phyloP scores from a whole-genome alignment of 2,329 filamentous ascomycete genomes.

The Cladosporium colombiae region DNA sequence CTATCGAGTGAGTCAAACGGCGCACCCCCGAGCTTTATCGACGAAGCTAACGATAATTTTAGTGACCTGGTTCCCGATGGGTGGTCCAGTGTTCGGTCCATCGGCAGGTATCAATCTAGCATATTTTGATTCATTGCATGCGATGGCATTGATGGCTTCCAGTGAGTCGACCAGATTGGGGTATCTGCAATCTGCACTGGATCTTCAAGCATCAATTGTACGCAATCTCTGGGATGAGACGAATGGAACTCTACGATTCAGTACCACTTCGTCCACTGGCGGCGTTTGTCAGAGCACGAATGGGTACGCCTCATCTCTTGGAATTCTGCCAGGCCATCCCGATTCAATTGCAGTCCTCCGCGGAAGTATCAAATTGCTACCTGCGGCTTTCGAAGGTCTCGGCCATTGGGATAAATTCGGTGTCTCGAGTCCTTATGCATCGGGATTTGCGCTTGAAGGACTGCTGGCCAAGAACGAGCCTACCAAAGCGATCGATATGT shows the following conservation, averaged over 20 bases:
- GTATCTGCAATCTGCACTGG: neutral
- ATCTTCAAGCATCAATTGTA: neutral
- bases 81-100: neutral
- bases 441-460: neutral
- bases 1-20: neutral
- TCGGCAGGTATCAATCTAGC: neutral
- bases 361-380: neutral
- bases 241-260: neutral
- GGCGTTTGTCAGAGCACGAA: neutral
- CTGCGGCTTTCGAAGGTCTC: neutral
- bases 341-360: neutral
- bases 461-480: conserved; percentile 6
- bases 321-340: neutral
- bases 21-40: neutral
- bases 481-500: conserved; percentile 12
- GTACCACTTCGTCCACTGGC: neutral
- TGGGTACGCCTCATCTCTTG: neutral
- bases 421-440: neutral
- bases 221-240: neutral
- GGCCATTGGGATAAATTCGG: neutral
- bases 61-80: conserved; percentile 2
- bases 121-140: neutral
- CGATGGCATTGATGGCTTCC: neutral
- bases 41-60: neutral
- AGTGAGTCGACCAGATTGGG: neutral